phyloP scores from a whole-genome alignment of 1,284 basidiomycete species.

The Bondarzewia mesenterica region DNA sequence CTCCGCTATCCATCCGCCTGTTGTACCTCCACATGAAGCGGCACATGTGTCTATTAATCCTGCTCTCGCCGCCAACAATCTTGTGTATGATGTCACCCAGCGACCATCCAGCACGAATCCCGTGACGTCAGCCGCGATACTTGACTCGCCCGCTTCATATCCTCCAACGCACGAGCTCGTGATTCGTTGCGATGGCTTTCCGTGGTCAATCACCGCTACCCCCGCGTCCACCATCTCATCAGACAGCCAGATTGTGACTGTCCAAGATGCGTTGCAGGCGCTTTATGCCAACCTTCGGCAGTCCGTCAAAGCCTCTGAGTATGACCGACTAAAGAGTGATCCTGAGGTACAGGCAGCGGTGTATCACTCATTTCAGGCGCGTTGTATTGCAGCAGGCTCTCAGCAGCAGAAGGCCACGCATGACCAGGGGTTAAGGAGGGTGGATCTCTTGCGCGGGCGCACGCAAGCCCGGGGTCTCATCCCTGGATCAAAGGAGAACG shows the following conservation, averaged over 20 bases:
- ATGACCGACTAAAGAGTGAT: background rate
- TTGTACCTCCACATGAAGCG: too few species aligned
- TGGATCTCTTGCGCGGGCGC: background rate
- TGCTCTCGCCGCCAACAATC: too few species aligned
- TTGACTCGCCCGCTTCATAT: background rate
- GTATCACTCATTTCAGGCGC: background rate
- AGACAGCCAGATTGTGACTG: background rate
- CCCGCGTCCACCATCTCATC: too few species aligned
- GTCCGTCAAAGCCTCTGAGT: background rate
- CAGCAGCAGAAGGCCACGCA: background rate
- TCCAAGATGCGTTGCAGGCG: background rate
- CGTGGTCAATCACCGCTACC: background rate
- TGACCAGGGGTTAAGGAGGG: background rate
- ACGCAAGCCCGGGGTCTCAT: background rate
- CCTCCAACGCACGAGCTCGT: background rate
- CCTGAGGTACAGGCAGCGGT: background rate
- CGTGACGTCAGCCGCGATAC: background rate
- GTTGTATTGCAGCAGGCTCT: background rate
- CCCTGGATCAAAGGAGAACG: background rate
- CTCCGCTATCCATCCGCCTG: too few species aligned
- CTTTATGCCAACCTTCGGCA: background rate
- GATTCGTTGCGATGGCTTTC: background rate
- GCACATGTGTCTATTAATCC: too few species aligned
- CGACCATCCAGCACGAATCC: background rate
- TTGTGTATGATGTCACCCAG: too few species aligned